Evolutionary conservation across 2,329 filamentous ascomycete genomes (phyloP).

Genomic region (Fusarium hainanense): DNA sequence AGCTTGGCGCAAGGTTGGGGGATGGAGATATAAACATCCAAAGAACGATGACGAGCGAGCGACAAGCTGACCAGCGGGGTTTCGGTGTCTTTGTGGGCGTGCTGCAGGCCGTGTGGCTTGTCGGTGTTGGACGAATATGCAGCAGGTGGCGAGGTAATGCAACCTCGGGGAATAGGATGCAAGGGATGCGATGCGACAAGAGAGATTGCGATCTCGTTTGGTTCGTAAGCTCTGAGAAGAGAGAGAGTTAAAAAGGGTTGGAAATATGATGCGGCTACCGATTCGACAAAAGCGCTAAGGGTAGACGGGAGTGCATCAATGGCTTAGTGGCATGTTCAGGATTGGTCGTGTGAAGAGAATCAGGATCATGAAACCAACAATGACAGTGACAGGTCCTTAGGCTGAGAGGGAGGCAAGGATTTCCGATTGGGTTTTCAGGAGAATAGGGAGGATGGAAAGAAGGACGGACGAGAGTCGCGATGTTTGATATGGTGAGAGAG

Average conservation of each 20-base stretch:
- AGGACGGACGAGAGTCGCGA: neutral
- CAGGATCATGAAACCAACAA: conserved; percentile 34
- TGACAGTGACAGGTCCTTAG: conserved; percentile 1
- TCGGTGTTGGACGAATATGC: conserved; percentile 21
- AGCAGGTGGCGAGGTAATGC: conserved; percentile 32
- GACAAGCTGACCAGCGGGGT: conserved; percentile 41
- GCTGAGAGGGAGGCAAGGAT: neutral
- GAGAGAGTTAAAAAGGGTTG: conserved; percentile 5
- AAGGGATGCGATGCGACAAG: conserved; percentile 32
- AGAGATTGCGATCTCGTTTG: conserved; percentile 16
- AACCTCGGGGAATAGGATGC: conserved; percentile 18
- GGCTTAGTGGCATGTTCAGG: conserved; percentile 38
- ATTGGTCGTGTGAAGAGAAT: conserved; percentile 27
- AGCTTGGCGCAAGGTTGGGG: conserved; percentile 29
- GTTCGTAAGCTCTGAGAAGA: conserved; percentile 1
- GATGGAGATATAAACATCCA: conserved; percentile 27
- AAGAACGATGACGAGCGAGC: conserved; percentile 28
- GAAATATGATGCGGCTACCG: neutral
- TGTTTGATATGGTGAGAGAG: neutral
- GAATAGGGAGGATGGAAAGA: neutral
- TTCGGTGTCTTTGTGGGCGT: conserved; percentile 24
- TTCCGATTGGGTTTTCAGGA: conserved; percentile 4
- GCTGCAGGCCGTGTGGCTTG: conserved; percentile 35
- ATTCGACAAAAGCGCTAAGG: conserved; percentile 21
- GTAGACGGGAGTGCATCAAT: conserved; percentile 34